phyloP scores from a whole-genome alignment of 2,329 filamentous ascomycete species.

The Lachnellula subtilissima region DNA sequence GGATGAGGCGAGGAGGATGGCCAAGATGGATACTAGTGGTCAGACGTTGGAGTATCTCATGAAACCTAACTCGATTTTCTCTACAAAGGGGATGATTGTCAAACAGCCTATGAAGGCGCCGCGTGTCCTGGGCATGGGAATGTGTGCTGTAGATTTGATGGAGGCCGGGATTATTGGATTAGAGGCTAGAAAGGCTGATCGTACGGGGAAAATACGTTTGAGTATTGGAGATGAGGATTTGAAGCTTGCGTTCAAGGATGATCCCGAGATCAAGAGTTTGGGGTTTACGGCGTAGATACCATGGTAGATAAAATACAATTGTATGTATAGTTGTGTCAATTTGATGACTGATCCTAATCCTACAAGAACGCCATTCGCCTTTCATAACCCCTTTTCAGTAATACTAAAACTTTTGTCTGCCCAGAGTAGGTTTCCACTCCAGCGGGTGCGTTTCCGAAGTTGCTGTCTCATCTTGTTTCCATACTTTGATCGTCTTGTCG shows the following conservation, averaged over 20 bases:
- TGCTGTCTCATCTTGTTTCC: slow-evolving; percentile 88
- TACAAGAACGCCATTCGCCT: slow-evolving; percentile 22
- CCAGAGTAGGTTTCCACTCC: slow-evolving; percentile 82
- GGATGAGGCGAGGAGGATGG: slow-evolving; percentile 74
- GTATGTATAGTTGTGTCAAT: neutral
- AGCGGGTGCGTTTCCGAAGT: slow-evolving; percentile 88
- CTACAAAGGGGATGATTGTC: slow-evolving; percentile 17
- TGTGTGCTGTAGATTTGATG: slow-evolving; percentile 75
- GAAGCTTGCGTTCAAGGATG: slow-evolving; percentile 79
- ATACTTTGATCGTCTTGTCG: slow-evolving; percentile 98
- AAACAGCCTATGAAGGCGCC: slow-evolving; percentile 29
- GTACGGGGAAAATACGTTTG: slow-evolving; percentile 81
- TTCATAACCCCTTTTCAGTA: slow-evolving; percentile 12
- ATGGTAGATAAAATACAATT: neutral
- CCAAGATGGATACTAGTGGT: slow-evolving; percentile 53
- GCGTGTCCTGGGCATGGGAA: slow-evolving; percentile 56
- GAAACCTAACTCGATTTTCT: slow-evolving; percentile 8
- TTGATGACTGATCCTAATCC: neutral
- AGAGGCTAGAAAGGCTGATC: slow-evolving; percentile 74
- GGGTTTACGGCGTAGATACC: slow-evolving; percentile 25
- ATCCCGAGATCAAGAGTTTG: slow-evolving; percentile 69
- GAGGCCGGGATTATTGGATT: slow-evolving; percentile 85
- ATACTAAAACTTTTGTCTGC: slow-evolving; percentile 66
- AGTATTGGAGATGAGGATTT: slow-evolving; percentile 89
- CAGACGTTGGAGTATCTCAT: slow-evolving; percentile 57